Evolutionary conservation across 2,329 filamentous ascomycete genomes (phyloP).

Genomic region (Trichoderma lentiforme): DNA sequence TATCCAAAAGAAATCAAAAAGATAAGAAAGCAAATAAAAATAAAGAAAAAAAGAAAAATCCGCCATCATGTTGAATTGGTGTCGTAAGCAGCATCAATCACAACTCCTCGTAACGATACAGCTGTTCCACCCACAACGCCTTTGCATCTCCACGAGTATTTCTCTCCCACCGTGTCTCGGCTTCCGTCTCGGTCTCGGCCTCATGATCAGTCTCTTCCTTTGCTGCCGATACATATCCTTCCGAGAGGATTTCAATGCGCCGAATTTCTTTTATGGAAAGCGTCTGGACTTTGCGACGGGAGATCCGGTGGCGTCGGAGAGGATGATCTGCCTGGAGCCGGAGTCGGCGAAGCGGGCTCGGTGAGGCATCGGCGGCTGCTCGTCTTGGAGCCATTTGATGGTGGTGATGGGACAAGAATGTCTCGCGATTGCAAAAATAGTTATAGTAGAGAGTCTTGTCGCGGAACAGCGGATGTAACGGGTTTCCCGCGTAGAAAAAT

Average conservation of each 20-base stretch:
- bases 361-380: background rate
- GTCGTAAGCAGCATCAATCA: background rate
- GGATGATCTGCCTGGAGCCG: background rate
- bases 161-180: slow-evolving; percentile 11
- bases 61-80: background rate
- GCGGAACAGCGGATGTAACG: background rate
- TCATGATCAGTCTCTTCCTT: slow-evolving; percentile 3
- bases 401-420: background rate
- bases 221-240: background rate
- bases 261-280: background rate
- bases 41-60: background rate
- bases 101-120: slow-evolving; percentile 74
- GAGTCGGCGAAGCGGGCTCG: background rate
- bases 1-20: background rate
- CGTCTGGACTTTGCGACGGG: background rate
- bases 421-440: background rate
- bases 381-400: slow-evolving; percentile 4
- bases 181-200: slow-evolving; percentile 14
- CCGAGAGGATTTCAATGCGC: background rate
- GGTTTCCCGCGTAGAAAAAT: background rate
- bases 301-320: background rate
- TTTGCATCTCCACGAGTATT: background rate
- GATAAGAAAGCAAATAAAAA: background rate
- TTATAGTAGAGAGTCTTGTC: background rate
- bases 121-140: slow-evolving; percentile 58